Evolutionary conservation across 108 stramenopile genomes (phyloP).

Genomic region (Cyclotella baltica): DNA sequence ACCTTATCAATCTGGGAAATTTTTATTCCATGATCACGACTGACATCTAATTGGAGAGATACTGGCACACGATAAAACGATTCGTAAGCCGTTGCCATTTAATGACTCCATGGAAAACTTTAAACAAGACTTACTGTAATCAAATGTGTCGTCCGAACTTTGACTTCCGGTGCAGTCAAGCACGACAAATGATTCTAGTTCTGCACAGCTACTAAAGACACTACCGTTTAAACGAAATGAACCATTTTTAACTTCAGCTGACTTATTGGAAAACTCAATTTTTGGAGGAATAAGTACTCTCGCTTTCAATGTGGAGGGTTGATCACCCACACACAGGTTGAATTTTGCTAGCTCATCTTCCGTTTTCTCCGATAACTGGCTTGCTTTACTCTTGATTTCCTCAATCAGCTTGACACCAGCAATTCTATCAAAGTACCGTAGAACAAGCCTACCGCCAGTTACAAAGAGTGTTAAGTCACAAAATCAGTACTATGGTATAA

Average conservation of each 20-base stretch:
- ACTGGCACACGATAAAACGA: background rate
- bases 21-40: no score
- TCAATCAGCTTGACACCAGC: conserved; percentile 12
- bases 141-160: conserved; percentile 3
- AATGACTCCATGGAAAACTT: background rate
- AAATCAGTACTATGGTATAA: background rate
- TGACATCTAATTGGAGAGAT: no score
- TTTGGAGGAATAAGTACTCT: conserved; percentile 26
- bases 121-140: conserved; percentile 8
- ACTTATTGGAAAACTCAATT: conserved; percentile 15
- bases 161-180: no score
- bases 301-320: conserved; percentile 18
- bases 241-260: conserved; percentile 11
- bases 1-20: no score
- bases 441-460: conserved; percentile 13
- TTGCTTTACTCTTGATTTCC: background rate
- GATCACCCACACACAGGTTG: conserved; percentile 14
- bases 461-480: background rate
- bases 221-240: conserved; percentile 25
- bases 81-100: background rate
- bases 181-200: conserved; percentile 7
- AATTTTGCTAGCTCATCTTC: conserved; percentile 6
- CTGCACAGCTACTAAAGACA: background rate
- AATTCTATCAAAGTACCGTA: conserved; percentile 32
- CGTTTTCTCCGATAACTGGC: background rate